Evolutionary conservation across 352 stramenopile species (phyloP), one percentile per base, ranked within the genome.

Genomic region (Globisporangium abappressorium): DNA sequence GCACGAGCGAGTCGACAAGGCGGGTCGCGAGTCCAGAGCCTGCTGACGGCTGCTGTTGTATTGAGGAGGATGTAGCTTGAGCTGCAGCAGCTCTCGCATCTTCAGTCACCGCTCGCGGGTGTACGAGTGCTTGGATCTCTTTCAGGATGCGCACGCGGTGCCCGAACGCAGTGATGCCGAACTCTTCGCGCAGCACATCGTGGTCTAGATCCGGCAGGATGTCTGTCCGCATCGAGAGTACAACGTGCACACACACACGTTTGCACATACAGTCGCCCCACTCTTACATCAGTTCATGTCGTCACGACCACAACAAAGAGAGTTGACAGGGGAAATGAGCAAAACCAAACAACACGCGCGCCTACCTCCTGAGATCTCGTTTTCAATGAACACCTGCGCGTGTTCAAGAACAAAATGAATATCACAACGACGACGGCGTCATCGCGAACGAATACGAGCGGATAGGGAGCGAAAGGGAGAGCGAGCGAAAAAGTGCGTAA

Each of bases 181-280:
- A 66, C 53, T 91, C 82, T 51, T 87, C 81, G 56, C 84, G 82
- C 43, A 92, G 69, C 34, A 86, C 76, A 59, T 90, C 80, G 49
- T 85, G 81, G 38, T 79, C 81, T 57, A 92, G 70, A 67, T 86
- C 82, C 14, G 79, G 76, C 28, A 92, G 70, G 55, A 91, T 83
- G 63, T 79, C 76, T 86, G 43, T 20, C 7, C 8, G 18, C 7
- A 24, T 24, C 20, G 22, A 51, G 43, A 51, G 18, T 24, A 5
- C 7, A 22, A 51, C 43, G 38, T 4, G 38, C 38, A 30, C 15
- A 24, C 26, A 65, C 43, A 58, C 12, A 49, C 34, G 30, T 14
- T n/a, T 30, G 41, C 9, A 34, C 36, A 64, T 55, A 12, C 20
- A n/a, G 14, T 46, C 15, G 30, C 5, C 15, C 53, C 53, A 57